Conservation (phyloP, 73 alveolate species). For the Breviolum minutum region DNA sequence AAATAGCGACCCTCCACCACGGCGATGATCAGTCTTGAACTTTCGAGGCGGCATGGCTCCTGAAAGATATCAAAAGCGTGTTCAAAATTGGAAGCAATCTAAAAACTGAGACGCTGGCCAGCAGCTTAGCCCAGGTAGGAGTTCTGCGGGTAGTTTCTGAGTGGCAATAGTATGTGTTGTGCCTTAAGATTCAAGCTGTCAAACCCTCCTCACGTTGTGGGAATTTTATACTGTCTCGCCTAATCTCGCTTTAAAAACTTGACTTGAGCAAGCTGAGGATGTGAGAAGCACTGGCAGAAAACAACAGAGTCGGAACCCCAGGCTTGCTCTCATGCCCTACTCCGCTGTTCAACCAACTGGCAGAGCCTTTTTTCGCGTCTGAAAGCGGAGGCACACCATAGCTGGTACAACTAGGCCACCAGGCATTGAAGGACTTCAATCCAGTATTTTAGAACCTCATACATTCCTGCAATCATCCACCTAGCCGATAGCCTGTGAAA, state of each 20-base stretch:
- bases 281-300: not conserved
- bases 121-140: not conserved
- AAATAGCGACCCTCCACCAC: slow-evolving; percentile 71
- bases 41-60: slow-evolving; percentile 87
- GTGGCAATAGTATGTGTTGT: not conserved
- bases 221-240: not conserved
- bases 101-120: not conserved
- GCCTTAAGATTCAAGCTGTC: not conserved
- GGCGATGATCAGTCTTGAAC: slow-evolving; percentile 88
- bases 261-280: slow-evolving; percentile 24
- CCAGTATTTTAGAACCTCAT: too few species aligned
- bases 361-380: not conserved
- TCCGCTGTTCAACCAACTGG: too few species aligned
- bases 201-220: not conserved
- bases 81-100: not conserved
- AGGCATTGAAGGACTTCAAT: not conserved
- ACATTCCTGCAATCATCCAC: not conserved
- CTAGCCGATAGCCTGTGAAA: slow-evolving; percentile 14
- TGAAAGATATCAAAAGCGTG: not conserved
- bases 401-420: slow-evolving; percentile 1
- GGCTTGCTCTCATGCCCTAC: too few species aligned
- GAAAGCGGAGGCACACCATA: slow-evolving; percentile 25
- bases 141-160: not conserved
- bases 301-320: too few species aligned
- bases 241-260: not conserved